Evolutionary conservation across 2,329 filamentous ascomycete species (phyloP).

Genomic region (Trichoderma sp.): DNA sequence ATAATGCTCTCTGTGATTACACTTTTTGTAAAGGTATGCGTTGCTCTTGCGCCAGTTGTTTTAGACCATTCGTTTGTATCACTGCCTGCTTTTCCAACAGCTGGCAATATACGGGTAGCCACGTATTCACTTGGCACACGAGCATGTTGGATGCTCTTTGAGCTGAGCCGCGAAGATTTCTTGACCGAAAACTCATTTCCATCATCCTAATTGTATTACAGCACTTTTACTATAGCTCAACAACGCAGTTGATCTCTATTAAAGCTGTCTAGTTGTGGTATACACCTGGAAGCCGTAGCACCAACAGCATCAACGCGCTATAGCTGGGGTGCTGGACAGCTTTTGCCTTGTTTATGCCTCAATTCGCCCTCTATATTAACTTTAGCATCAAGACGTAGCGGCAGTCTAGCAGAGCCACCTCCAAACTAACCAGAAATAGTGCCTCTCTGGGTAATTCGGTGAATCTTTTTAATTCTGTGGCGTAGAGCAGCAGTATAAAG

Average conservation of each 20-base stretch:
- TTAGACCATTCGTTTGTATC: background rate
- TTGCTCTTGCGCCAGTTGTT: background rate
- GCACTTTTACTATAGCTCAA: too few species aligned
- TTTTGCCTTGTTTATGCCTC: too few species aligned
- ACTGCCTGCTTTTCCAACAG: background rate
- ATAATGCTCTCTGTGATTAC: background rate
- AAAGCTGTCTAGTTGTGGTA: too few species aligned
- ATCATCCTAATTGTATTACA: too few species aligned
- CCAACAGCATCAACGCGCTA: too few species aligned
- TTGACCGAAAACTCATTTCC: background rate
- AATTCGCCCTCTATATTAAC: too few species aligned
- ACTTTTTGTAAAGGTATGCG: background rate
- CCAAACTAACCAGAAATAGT: background rate
- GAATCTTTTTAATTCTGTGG: background rate
- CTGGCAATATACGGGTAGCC: background rate
- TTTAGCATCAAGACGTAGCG: background rate
- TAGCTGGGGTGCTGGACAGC: too few species aligned
- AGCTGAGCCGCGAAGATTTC: rapidly evolving
- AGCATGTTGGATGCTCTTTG: background rate
- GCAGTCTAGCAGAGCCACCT: background rate
- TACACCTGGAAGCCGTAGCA: too few species aligned
- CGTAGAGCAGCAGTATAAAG: background rate
- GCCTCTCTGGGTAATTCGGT: background rate
- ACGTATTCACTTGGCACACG: background rate
- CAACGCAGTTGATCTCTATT: too few species aligned